Evolutionary conservation across 495 filamentous ascomycete species (phyloP), one percentile per base, ranked within the genome.

Genomic region (Thermochaetoides thermophila): DNA sequence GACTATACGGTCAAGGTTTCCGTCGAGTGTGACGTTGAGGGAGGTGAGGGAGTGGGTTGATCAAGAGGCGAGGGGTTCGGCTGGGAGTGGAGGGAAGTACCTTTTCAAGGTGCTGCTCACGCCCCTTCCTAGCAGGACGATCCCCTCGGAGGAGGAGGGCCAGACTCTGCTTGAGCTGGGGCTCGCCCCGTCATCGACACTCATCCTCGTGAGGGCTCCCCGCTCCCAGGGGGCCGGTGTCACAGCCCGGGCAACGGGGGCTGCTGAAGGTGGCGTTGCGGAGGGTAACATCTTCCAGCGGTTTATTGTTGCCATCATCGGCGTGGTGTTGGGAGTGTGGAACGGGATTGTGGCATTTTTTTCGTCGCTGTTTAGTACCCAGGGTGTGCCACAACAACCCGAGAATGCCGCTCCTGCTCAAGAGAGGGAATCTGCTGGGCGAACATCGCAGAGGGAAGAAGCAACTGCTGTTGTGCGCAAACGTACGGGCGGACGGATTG

Each of bases 81-180:
- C 6, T 11, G 21, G 21, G 6, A 24, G 41, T 31, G 42, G 39
- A 32, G 27, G 31, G 19, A 77, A 80, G 3, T 96, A 84, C 51
- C 78, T 71, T 19, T 84, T 96, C 56, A 84, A 85, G 45, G 73
- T 87, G 21, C 75, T 95, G 19, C 61, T 89, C 1, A 74, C 81
- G 0, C 89, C 87, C 1, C 56, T 70, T 9, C 84, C 83, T 2
- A 89, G 76, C 46, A 73, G 68, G 31, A 71, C 68, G 5, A 68
- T 96, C 31, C 71, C 74, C 25, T 63, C 76, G 5, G 57, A 69
- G 1, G 84, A 95, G 25, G 89, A 95, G 49, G 66, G 66, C 19
- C 60, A 73, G 26, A 63, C 66, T 0, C 64, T 94, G 0, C 50
- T 57, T 9, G 71, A 76, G 2, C 60, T 94, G 10, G 77, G 72